These are phyloP conservation scores for Aeschynomene evenia DNA, from an alignment of 306 rosid species.

Conservation along the genomic window DNA sequence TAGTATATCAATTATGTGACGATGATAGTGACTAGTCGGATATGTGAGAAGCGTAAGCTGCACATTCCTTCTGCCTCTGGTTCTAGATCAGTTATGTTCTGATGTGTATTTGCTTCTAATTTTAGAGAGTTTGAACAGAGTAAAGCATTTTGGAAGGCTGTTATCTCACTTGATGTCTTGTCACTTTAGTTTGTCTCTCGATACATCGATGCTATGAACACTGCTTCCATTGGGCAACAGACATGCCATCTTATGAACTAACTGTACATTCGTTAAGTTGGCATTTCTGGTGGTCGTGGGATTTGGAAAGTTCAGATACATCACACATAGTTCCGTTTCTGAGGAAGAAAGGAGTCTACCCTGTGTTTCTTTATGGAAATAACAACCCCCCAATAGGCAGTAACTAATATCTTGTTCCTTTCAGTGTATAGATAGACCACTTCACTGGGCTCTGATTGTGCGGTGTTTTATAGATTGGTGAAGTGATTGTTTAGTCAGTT, in stretches of 20 bases:
- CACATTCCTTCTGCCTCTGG: slow-evolving; percentile 25
- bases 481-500: slow-evolving; percentile 29
- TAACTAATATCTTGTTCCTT: slow-evolving; percentile 4
- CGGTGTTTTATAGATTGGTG: slow-evolving; percentile 31
- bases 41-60: slow-evolving; percentile 15
- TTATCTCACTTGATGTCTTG: slow-evolving; percentile 1
- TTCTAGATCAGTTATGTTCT: slow-evolving; percentile 11
- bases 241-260: slow-evolving; percentile 21
- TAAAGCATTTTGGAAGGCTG: not conserved
- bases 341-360: slow-evolving; percentile 20
- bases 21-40: slow-evolving; percentile 23
- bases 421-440: slow-evolving; percentile 20
- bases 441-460: slow-evolving; percentile 23
- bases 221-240: slow-evolving; percentile 24
- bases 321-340: slow-evolving; percentile 28
- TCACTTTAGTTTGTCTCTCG: slow-evolving; percentile 10
- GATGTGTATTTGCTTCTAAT: not conserved
- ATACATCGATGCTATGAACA: not conserved
- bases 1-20: slow-evolving; percentile 14
- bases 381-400: slow-evolving; percentile 19
- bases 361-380: slow-evolving; percentile 27
- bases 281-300: slow-evolving; percentile 21
- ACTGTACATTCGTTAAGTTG: slow-evolving; percentile 23
- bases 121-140: slow-evolving; percentile 7
- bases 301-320: slow-evolving; percentile 33